phyloP scores from a whole-genome alignment of 495 filamentous ascomycete species.

The Neurospora tetraspora region DNA sequence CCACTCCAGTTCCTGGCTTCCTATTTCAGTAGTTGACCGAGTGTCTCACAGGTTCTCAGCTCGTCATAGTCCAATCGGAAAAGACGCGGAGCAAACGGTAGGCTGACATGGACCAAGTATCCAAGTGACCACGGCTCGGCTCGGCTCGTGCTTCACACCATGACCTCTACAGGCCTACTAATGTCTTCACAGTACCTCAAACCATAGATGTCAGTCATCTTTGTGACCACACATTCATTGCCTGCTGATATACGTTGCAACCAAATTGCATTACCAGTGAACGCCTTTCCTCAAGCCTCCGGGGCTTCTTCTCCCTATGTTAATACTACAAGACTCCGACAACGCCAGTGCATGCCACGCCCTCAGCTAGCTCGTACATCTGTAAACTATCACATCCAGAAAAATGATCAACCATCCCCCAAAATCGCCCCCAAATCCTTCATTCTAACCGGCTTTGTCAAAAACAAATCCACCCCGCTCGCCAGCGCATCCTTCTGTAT shows the following conservation, averaged over 20 bases:
- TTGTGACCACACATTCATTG: neutral
- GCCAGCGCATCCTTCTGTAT: slow-evolving; percentile 58
- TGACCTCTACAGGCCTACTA: neutral
- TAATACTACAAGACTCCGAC: neutral
- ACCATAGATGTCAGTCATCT: neutral
- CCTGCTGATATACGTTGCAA: neutral
- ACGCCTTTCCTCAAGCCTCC: neutral
- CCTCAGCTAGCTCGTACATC: neutral
- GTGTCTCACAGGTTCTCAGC: neutral
- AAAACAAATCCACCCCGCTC: slow-evolving; percentile 60
- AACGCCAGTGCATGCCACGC: neutral
- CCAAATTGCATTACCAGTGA: neutral
- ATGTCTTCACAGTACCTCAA: neutral
- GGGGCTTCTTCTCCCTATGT: neutral
- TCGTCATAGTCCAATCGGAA: neutral
- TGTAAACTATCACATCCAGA: neutral
- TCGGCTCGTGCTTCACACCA: neutral
- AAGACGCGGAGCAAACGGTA: neutral
- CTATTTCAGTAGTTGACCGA: neutral
- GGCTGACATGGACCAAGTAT: neutral
- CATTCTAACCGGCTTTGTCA: slow-evolving; percentile 58
- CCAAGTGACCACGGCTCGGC: neutral
- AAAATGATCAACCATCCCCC: neutral
- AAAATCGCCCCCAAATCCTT: slow-evolving; percentile 18
- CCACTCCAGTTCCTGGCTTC: neutral